These are phyloP conservation scores for Alternaria tenuissima DNA, from an alignment of 2,329 filamentous ascomycete species.

Conservation along the genomic window DNA sequence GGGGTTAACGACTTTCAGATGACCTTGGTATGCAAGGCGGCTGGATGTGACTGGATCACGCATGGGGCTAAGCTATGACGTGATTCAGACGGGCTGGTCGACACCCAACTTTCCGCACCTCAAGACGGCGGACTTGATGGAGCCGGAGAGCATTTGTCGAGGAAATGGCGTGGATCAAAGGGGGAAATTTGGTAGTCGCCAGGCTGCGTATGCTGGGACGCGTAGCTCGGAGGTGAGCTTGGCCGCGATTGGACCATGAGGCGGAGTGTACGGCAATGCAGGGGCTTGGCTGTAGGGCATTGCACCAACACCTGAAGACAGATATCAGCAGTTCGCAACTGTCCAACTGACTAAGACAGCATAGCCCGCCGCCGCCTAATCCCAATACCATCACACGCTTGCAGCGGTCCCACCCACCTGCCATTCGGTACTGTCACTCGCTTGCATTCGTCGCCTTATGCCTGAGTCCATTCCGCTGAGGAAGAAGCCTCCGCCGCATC, in stretches of 20 bases:
- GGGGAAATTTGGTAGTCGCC: neutral
- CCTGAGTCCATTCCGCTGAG: constrained; percentile 48
- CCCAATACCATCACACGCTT: constrained; percentile 14
- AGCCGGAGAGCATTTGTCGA: neutral
- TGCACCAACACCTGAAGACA: constrained; percentile 15
- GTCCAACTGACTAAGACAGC: constrained; percentile 6
- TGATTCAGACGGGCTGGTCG: constrained; percentile 8
- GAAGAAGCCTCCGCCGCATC: constrained; percentile 35
- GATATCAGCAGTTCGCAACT: constrained; percentile 17
- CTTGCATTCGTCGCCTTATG: constrained; percentile 42
- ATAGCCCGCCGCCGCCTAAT: constrained; percentile 10
- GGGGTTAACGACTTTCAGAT: neutral
- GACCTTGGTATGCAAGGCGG: constrained; percentile 1
- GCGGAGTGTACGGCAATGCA: constrained; percentile 18
- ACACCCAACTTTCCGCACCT: neutral
- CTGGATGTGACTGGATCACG: constrained; percentile 16
- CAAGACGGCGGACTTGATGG: neutral
- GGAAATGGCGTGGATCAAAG: neutral
- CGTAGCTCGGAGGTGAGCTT: constrained; percentile 15
- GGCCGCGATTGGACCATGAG: constrained; percentile 19
- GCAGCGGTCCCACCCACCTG: constrained; percentile 13
- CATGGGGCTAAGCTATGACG: constrained; percentile 18
- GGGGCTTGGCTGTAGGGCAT: constrained; percentile 20
- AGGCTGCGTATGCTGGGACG: constrained; percentile 8
- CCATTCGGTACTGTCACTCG: constrained; percentile 23